phyloP scores from a whole-genome alignment of 208 protist genomes.

The Trypanosoma boissoni region DNA sequence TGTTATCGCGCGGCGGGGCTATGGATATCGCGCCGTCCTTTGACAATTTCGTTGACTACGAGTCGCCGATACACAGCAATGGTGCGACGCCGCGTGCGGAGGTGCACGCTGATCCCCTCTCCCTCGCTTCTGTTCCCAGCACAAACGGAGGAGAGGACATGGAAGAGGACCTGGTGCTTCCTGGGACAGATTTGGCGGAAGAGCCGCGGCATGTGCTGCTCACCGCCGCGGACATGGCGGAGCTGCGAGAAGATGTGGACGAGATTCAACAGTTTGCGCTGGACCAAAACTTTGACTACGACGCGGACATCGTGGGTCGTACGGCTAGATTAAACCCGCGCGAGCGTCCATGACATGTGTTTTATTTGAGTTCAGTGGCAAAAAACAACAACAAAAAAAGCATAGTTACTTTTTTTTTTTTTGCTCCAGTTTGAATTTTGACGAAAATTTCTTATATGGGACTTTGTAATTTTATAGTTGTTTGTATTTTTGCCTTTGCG shows the following conservation, averaged over 20 bases:
- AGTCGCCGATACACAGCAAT: too few relatives aligned
- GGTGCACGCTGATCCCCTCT: neutral
- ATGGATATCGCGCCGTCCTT: slow-evolving; percentile 37
- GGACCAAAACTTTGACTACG: slow-evolving; percentile 61
- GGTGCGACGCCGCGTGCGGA: neutral
- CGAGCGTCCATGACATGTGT: neutral
- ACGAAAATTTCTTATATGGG: neutral
- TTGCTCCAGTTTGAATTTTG: too few relatives aligned
- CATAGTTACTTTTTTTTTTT: neutral
- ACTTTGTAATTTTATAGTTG: slow-evolving; percentile 7
- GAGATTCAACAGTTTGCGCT: slow-evolving; percentile 49
- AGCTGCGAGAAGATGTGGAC: slow-evolving; percentile 28
- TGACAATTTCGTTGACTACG: slow-evolving; percentile 50
- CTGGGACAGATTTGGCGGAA: slow-evolving; percentile 21
- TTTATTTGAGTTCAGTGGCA: too few relatives aligned
- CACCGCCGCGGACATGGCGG: slow-evolving; percentile 7
- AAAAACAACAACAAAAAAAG: too few relatives aligned
- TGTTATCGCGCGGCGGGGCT: slow-evolving; percentile 35
- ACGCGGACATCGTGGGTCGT: slow-evolving; percentile 40
- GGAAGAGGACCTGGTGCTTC: neutral
- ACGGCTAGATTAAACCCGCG: slow-evolving; percentile 15
- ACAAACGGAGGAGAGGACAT: neutral
- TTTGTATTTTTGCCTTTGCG: slow-evolving; percentile 4
- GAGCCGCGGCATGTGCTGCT: slow-evolving; percentile 1
- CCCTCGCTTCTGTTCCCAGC: neutral